Evolutionary conservation across 805 yeast species (phyloP), one percentile per base, ranked within the genome.

Genomic region (Sugiyamaella lignohabitans): DNA sequence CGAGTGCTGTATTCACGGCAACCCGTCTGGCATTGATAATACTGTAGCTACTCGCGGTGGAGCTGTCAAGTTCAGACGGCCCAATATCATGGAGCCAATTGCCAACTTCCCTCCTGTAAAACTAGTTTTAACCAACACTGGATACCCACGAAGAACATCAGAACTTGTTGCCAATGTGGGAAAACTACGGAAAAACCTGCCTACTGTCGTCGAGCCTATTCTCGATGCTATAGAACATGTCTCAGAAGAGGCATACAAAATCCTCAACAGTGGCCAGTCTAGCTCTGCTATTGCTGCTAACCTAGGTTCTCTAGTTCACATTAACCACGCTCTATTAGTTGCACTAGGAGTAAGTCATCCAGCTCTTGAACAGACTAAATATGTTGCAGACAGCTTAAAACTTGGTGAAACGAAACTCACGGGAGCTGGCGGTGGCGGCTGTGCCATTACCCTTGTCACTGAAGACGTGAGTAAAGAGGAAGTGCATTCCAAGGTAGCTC

Each of bases 361-460:
- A 5, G 73, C 83, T n/a, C 70, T 93, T 49, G 98, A 93, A 61
- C 70, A 72, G 43, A 78, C 91, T 23, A 82, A 80, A 58, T 66
- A 76, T 18, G 68, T 78, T n/a, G 75, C 87, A 20, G 89, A 84
- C 59, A 73, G 72, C 43, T 57, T 78, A 47, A 61, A 69, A 3
- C 64, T 93, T 16, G 98, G 98, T 5, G 80, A 84, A 48, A 91
- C 98, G 0, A 93, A 93, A 63, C 74, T 93, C 46, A 93, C 98
- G 0, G 98, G 98, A 37, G 98, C 98, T 0, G 98, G 98, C 30
- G 98, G 98, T 18, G 98, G 98, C 43, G 98, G 98, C 1, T 93
- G 98, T 70, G 95, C 98, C 8, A 83, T 93, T 47, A 93, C 98
- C 0, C 66, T 93, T 34, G 70, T 89, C 14, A 55, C 57, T 16